A percentile compares a stretch with the other conserved stretches of the same genome.
Conservation (phyloP, 345 rosid genomes). For the Brassica carinata region DNA sequence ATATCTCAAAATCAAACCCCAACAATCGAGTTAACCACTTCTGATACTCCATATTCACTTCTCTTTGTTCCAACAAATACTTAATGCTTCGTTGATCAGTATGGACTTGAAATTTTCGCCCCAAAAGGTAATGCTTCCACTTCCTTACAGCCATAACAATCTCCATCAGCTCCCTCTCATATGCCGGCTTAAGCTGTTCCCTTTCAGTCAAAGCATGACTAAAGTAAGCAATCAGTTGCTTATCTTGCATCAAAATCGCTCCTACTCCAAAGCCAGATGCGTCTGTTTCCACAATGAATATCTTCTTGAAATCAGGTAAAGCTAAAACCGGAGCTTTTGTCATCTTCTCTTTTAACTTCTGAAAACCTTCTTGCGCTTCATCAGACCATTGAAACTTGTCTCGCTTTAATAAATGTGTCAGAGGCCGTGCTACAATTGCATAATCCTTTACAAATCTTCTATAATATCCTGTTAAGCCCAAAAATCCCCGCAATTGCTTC, state of each 20-base stretch:
- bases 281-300: no score
- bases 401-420: no score
- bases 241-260: no score
- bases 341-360: not conserved
- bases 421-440: no score
- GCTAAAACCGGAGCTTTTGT: not conserved
- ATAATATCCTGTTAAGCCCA: no score
- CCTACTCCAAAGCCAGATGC: no score
- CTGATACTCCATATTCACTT: not conserved
- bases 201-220: not conserved
- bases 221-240: not conserved
- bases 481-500: no score
- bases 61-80: not conserved
- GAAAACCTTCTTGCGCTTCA: not conserved
- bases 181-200: not conserved
- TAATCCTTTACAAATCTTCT: no score
- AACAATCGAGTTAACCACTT: not conserved
- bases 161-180: not conserved
- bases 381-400: not conserved
- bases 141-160: not conserved
- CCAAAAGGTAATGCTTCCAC: not conserved
- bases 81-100: not conserved
- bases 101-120: not conserved
- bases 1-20: not conserved
- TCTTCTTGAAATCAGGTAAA: not conserved